Base-by-base conservation (phyloP, 176 grass and related monocot genomes). In the Carex kokanica region DNA sequence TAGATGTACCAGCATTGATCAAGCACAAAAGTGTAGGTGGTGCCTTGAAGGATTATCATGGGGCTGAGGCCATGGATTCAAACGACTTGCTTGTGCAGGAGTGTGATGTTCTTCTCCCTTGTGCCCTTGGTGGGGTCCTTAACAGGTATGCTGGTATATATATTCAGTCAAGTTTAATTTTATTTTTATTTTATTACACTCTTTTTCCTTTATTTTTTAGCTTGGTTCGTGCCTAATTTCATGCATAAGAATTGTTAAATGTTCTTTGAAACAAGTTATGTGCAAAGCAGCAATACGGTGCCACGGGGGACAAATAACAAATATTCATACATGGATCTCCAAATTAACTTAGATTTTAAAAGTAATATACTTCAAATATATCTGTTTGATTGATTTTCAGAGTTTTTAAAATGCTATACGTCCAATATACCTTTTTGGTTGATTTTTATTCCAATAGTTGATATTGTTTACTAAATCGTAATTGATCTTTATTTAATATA, bases 91-190 rank as follows among this genome's bases (percentile, higher is more conserved):
- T 98, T 15, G 84, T 92, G 18, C 87, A 93, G 2, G 90, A 94
- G 20, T 98, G 95, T 34, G 95, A 98, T 91, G 95, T 98, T 84
- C 92, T 98, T 56, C 78, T 98, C 60, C 95, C 95, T 7, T 92
- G 90, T 9, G 95, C 95, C 40, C 86, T 98, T 72, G 95, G 95
- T 81, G 95, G 95, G 21, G 95, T 98, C 36, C 90, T 98, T 31
- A 94, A 87, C 92, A 94, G 82, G 95, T 98, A 78, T 36, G 51
- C 38, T 70, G 67, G 23, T 83, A 36, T 20, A 41, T 77, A 11
- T 18, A 74, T 60, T 9, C 14, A 74, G 41, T 69, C 41, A 51
- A 74, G 9, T 25, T 25, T 25, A 49, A 0, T 45, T 73, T 63
- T 21, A 49, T 11, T 23, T 82, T 21, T 80, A 38, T 60, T 61